Conservation (phyloP, 257 asterid species). For the Ilex aquifolium region DNA sequence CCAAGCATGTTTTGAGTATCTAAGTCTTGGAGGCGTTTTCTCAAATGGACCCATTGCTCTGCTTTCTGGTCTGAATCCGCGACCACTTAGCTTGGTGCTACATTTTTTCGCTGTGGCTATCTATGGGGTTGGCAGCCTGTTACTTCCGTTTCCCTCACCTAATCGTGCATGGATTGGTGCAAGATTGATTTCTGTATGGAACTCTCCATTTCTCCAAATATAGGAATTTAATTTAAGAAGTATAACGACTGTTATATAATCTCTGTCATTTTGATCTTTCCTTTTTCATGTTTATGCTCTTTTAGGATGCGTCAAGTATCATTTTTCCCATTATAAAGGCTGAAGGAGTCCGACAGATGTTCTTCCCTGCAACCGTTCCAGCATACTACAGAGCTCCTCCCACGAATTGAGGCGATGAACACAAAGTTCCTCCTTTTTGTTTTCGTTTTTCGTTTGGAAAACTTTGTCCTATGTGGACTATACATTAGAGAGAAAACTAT, state of each 20-base stretch:
- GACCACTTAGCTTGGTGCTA: slow-evolving; percentile 6
- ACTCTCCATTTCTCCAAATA: neutral
- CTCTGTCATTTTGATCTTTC: too few species aligned
- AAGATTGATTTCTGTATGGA: slow-evolving; percentile 11
- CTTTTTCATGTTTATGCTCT: too few species aligned
- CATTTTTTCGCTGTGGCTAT: slow-evolving; percentile 14
- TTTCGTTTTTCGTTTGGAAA: too few species aligned
- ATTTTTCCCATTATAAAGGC: slow-evolving; percentile 60
- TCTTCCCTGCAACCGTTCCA: slow-evolving; percentile 56
- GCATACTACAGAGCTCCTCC: slow-evolving; percentile 19
- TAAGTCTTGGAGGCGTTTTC: slow-evolving; percentile 12
- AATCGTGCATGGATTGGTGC: slow-evolving; percentile 5
- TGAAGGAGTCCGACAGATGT: slow-evolving; percentile 57
- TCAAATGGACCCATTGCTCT: slow-evolving; percentile 7
- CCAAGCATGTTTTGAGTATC: slow-evolving; percentile 7
- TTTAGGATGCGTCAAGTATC: slow-evolving; percentile 48
- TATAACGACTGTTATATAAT: too few species aligned
- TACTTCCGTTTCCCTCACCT: slow-evolving; percentile 8
- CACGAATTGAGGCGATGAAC: too few species aligned
- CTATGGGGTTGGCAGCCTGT: slow-evolving; percentile 11
- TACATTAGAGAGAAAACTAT: too few species aligned
- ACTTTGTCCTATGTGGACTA: too few species aligned
- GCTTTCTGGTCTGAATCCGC: slow-evolving; percentile 12
- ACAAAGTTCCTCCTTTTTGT: too few species aligned
- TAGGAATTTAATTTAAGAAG: too few species aligned